Evolutionary conservation across 371 early-diverging fungal genomes (phyloP), one percentile per base, ranked within the genome.

Genomic region (Mucor lusitanicus): DNA sequence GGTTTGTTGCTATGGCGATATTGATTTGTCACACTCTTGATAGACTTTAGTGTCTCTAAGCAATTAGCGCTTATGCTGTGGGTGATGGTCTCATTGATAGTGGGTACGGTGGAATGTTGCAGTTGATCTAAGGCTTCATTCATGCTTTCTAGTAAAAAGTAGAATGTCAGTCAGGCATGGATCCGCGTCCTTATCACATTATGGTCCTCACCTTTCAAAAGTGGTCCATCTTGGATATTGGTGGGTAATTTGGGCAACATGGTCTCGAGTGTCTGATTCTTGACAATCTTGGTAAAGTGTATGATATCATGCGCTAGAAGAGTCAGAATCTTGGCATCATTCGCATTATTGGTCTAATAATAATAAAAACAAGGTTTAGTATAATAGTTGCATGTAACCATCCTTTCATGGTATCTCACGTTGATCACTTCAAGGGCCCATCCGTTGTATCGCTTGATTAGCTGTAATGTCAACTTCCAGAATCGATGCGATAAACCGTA

Each of bases 401-500:
- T 3, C 2, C 11, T 23, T 12, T 50, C 0, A 2, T 25, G 23
- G 1, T 50, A 1, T 25, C 27, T 53, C 25, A 53, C 53, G 25
- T 50, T 19, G 12, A 48, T 21, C 7, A n/a, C 33, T n/a, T 57
- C 68, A 3, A 59, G 46, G 1, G 73, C 70, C 88, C 88, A 88
- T 21, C 68, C 17, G 11, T 64, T 64, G 48, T 87, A 88, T 59
- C 88, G 77, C 56, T 76, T 73, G 17, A 86, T 55, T 64, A 91
- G 81, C 76, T 93, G 92, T 25, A 94, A 61, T 0, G 92, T 90
- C 54, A 94, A 75, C 68, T 89, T 90, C 91, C 91, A 94, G 50
- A 93, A 92, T 23, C 87, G 81, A 69, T 86, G 80, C 0, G 89
- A 79, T 7, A 92, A 65, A 0, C 86, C 84, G 57, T 81, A 85